These are phyloP conservation scores for Elaphomyces granulatus DNA, from an alignment of 495 filamentous ascomycete species.

Conservation along the genomic window DNA sequence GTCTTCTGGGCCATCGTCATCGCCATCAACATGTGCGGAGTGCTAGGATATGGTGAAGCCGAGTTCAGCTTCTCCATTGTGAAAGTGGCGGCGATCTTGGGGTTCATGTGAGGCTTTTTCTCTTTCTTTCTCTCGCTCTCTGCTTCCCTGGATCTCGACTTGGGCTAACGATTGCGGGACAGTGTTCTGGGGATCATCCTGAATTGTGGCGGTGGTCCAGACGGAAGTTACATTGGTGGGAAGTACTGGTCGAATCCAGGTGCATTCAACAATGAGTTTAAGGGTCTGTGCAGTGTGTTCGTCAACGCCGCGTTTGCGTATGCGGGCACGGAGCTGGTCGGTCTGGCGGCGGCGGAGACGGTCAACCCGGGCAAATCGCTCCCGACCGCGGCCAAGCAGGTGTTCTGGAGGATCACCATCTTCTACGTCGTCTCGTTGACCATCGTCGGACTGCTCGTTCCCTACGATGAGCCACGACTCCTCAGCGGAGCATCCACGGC, in stretches of 20 bases:
- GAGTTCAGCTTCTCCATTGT: slow-evolving; percentile 79
- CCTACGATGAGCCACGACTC: slow-evolving; percentile 47
- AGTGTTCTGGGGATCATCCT: slow-evolving; percentile 68
- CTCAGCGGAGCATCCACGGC: slow-evolving; percentile 37
- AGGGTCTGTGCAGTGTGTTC: slow-evolving; percentile 85
- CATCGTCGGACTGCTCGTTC: slow-evolving; percentile 61
- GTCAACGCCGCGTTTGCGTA: slow-evolving; percentile 91
- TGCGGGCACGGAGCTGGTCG: slow-evolving; percentile 86
- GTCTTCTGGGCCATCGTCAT: slow-evolving; percentile 66
- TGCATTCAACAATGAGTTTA: slow-evolving; percentile 86
- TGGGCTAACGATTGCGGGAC: slow-evolving; percentile 7
- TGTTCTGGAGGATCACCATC: slow-evolving; percentile 88
- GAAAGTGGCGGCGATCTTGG: slow-evolving; percentile 77
- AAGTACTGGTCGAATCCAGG: slow-evolving; percentile 60
- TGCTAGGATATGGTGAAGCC: slow-evolving; percentile 79
- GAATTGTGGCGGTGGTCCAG: slow-evolving; percentile 48
- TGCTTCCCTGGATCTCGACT: neutral
- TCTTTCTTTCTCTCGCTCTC: neutral
- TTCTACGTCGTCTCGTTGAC: slow-evolving; percentile 70
- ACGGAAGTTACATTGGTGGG: slow-evolving; percentile 57
- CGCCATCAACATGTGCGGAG: slow-evolving; percentile 71
- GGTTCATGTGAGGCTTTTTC: slow-evolving; percentile 57
- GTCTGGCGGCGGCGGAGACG: slow-evolving; percentile 77
- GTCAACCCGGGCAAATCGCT: slow-evolving; percentile 76
- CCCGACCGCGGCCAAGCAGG: slow-evolving; percentile 78